These are phyloP conservation scores for Helicostylum pulchrum DNA, from an alignment of 192 early-diverging fungal species.

Conservation along the genomic window DNA sequence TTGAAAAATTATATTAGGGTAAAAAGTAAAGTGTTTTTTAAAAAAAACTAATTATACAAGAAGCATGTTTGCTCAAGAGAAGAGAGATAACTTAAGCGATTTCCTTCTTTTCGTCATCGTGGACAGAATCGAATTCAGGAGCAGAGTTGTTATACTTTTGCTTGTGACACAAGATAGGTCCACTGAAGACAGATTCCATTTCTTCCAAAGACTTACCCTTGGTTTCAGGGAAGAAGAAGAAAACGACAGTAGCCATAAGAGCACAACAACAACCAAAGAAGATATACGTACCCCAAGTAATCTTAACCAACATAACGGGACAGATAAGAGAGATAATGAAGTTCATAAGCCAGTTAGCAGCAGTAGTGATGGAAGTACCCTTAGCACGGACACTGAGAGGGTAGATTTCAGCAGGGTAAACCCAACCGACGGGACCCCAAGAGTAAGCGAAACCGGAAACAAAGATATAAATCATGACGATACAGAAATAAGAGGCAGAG, in stretches of 20 bases:
- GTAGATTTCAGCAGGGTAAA: constrained; percentile 88
- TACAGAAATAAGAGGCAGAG: constrained; percentile 22
- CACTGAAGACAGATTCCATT: constrained; percentile 74
- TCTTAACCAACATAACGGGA: constrained; percentile 64
- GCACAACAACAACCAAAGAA: constrained; percentile 65
- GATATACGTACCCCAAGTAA: constrained; percentile 61
- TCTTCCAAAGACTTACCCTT: constrained; percentile 82
- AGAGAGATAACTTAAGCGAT: neutral
- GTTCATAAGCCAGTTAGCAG: constrained; percentile 87
- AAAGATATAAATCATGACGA: constrained; percentile 58
- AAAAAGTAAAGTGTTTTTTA: too few species aligned
- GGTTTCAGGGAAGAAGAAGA: constrained; percentile 77
- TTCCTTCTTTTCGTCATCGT: constrained; percentile 2
- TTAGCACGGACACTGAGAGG: constrained; percentile 84
- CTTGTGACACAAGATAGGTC: neutral
- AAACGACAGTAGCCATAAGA: constrained; percentile 52
- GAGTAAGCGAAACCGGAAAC: constrained; percentile 68
- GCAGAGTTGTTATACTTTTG: neutral
- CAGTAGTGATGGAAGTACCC: constrained; percentile 75
- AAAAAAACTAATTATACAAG: too few species aligned
- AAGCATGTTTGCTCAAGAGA: too few species aligned
- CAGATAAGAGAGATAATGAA: constrained; percentile 66
- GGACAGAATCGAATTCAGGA: neutral
- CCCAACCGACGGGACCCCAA: constrained; percentile 93
- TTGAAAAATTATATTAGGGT: too few species aligned